Percentiles rank a stretch among this genome's conserved stretches.
These are phyloP conservation scores for Cercospora zeina DNA, from an alignment of 2,329 filamentous ascomycete genomes.

Conservation along the genomic window DNA sequence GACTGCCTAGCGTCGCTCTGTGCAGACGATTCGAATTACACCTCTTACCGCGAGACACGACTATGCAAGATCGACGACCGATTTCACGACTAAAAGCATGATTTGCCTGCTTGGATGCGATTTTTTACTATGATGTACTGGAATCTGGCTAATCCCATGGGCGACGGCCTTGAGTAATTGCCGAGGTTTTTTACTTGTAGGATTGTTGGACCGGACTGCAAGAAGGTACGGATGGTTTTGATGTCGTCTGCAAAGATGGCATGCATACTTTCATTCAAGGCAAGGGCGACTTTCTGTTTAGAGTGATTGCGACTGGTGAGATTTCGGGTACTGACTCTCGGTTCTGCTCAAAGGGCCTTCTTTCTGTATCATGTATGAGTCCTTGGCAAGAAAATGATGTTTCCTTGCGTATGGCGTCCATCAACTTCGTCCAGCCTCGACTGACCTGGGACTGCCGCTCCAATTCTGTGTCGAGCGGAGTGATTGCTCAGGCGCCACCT, in stretches of 20 bases:
- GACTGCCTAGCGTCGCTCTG: background rate
- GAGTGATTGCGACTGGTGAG: background rate
- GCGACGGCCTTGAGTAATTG: background rate
- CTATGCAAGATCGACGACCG: background rate
- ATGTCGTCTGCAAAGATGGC: background rate
- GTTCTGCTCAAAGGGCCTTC: background rate
- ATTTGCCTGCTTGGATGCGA: background rate
- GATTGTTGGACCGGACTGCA: background rate
- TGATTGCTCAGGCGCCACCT: slow-evolving; percentile 41
- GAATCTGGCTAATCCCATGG: background rate
- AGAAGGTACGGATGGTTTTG: too few species aligned
- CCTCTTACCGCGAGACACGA: background rate
- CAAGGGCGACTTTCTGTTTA: background rate
- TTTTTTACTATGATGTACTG: background rate
- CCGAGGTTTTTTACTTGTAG: background rate
- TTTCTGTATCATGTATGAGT: slow-evolving; percentile 1
- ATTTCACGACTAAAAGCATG: background rate
- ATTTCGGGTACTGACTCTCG: background rate
- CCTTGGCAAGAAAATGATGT: background rate
- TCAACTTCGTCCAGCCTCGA: background rate
- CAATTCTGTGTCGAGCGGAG: background rate
- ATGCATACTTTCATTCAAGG: background rate
- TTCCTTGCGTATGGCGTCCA: background rate
- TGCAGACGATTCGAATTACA: background rate
- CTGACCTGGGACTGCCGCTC: background rate